Percentiles rank a stretch among this genome's conserved stretches.
phyloP scores from a whole-genome alignment of 2,329 filamentous ascomycete genomes.

The Claviceps arundinis region DNA sequence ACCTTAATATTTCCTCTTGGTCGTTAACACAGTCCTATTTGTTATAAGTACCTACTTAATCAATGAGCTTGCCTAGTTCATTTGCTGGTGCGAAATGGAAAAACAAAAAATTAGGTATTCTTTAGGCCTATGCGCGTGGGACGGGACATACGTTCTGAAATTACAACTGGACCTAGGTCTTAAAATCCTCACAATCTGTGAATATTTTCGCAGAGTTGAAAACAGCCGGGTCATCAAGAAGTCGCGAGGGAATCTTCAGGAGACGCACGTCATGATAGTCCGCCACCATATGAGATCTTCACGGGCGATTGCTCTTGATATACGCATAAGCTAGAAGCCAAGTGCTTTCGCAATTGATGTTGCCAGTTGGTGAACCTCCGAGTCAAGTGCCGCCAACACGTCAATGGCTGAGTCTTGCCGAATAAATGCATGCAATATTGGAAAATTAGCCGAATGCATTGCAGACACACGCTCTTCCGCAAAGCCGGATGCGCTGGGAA shows the following conservation, averaged over 20 bases:
- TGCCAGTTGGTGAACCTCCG: not conserved
- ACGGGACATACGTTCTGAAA: too few species aligned
- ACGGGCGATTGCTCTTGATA: not conserved
- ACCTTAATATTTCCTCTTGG: not conserved
- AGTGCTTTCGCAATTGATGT: not conserved
- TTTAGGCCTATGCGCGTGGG: not conserved
- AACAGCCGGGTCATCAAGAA: not conserved
- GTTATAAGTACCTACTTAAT: not conserved
- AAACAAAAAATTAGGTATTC: not conserved
- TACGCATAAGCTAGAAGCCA: not conserved
- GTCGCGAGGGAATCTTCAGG: not conserved
- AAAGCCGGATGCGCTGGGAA: not conserved
- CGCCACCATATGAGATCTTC: not conserved
- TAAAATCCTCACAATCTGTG: not conserved
- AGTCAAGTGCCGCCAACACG: not conserved
- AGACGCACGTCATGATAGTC: not conserved
- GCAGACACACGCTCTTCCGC: conserved; percentile 1
- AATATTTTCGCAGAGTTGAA: not conserved
- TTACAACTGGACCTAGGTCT: too few species aligned
- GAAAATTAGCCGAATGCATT: not conserved
- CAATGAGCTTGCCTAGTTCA: not conserved
- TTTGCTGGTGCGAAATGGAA: not conserved
- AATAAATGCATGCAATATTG: not conserved
- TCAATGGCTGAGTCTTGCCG: not conserved
- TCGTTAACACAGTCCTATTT: not conserved